Percentiles rank a stretch among this genome's conserved stretches.
Evolutionary conservation across 371 early-diverging fungal genomes (phyloP).

Genomic region (Mortierella sp.): DNA sequence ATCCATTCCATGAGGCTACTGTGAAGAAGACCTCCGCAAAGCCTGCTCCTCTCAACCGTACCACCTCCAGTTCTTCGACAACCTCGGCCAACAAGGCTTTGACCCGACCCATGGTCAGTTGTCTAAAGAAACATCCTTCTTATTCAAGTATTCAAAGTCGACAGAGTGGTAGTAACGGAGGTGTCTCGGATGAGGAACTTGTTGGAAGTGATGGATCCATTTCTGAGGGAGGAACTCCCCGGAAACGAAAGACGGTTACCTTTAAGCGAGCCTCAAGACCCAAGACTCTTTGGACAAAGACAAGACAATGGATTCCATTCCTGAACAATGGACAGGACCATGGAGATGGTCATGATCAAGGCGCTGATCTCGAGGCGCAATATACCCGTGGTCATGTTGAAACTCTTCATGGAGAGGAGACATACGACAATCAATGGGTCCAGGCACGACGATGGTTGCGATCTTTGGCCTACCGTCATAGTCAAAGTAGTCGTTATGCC

Average conservation of each 20-base stretch:
- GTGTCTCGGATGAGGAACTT: not conserved
- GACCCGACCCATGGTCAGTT: constrained; percentile 6
- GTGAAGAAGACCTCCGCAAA: not conserved
- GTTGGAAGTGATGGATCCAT: not conserved
- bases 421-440: no score
- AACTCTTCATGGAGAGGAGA: no score
- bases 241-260: not conserved
- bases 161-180: not conserved
- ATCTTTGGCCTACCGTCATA: not conserved
- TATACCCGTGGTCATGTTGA: no score
- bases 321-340: not conserved
- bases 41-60: not conserved
- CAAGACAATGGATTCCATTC: not conserved
- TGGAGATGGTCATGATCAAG: not conserved
- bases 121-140: constrained; percentile 1
- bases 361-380: no score
- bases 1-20: not conserved
- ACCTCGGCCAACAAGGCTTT: not conserved
- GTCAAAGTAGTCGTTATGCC: not conserved
- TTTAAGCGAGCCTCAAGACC: not conserved
- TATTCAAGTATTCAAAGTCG: constrained; percentile 2
- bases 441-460: not conserved
- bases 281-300: not conserved
- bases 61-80: not conserved
- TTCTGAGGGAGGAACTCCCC: no score